Conservation (phyloP, 164 flowering plant genomes). For the Macadamia integrifolia region DNA sequence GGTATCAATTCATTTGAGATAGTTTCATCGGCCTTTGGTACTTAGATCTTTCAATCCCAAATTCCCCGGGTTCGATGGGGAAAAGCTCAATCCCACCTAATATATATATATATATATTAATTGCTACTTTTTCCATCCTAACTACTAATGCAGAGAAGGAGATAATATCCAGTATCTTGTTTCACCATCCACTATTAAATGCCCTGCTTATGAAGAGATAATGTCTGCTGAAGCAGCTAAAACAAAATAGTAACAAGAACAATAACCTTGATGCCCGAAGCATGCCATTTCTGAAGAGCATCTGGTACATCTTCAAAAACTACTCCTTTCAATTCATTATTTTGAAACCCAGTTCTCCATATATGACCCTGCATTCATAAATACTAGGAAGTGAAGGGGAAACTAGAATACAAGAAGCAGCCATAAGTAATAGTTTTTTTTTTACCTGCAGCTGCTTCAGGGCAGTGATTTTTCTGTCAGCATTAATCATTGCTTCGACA, state of each 20-base stretch:
- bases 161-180: too few relatives aligned
- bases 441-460: constrained; percentile 80
- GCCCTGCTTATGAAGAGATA: too few relatives aligned
- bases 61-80: too few relatives aligned
- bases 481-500: constrained; percentile 88
- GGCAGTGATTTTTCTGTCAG: constrained; percentile 91
- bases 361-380: constrained; percentile 71
- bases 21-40: too few relatives aligned
- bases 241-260: neutral
- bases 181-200: too few relatives aligned
- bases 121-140: too few relatives aligned
- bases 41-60: too few relatives aligned
- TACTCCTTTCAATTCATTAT: constrained; percentile 62
- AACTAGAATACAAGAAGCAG: too few relatives aligned
- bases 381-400: neutral
- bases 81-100: too few relatives aligned
- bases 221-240: neutral
- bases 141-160: too few relatives aligned
- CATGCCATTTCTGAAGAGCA: constrained; percentile 84
- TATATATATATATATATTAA: too few relatives aligned
- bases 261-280: constrained; percentile 69
- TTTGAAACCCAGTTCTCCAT: constrained; percentile 89
- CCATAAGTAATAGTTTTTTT: constrained; percentile 2
- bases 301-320: constrained; percentile 90
- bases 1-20: too few relatives aligned